Evolutionary conservation across 345 rosid species (phyloP).

Genomic region (Sonneratia alba): DNA sequence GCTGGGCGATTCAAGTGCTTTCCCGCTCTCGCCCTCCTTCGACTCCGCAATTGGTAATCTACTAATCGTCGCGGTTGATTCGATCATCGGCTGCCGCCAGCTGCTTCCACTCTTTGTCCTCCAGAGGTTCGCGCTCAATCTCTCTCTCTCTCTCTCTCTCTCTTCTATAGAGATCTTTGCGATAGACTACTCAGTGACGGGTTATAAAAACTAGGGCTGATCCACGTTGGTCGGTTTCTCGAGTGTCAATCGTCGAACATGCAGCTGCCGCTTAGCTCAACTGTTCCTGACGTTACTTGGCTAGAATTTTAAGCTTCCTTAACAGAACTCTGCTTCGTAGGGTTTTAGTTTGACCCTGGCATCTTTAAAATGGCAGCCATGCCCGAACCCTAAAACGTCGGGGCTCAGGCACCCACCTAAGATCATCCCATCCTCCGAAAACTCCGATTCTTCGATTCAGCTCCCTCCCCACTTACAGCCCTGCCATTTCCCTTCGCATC

Average conservation of each 20-base stretch:
- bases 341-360: background rate
- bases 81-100: background rate
- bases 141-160: background rate
- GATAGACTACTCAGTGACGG: background rate
- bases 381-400: background rate
- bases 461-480: slow-evolving; percentile 13
- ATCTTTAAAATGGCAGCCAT: slow-evolving; percentile 3
- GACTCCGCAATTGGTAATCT: background rate
- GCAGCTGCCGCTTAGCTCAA: background rate
- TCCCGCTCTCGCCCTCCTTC: background rate
- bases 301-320: background rate
- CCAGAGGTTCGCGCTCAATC: background rate
- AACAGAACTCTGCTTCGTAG: background rate
- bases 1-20: background rate
- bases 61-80: background rate
- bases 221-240: background rate
- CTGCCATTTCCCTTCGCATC: slow-evolving; percentile 18
- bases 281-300: background rate
- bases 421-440: background rate
- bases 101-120: background rate
- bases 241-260: background rate
- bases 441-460: background rate
- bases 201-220: background rate
- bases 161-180: background rate
- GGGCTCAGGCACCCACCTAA: slow-evolving; percentile 7